phyloP scores from a whole-genome alignment of 495 filamentous ascomycete species.

The Talaromyces trachyspermus region DNA sequence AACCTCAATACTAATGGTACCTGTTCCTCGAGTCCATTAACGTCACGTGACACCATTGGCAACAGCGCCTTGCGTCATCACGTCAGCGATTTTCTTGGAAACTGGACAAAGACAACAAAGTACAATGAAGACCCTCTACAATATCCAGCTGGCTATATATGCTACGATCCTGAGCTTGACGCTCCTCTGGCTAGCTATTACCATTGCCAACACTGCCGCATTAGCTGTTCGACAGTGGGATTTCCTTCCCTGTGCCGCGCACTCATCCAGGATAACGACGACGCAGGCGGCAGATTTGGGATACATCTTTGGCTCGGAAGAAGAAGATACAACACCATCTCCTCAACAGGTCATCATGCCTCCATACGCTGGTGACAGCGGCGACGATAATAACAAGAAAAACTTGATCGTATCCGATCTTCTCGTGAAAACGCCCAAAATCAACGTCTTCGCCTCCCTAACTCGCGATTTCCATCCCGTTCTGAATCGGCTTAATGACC shows the following conservation, averaged over 20 bases:
- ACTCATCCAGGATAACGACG: neutral
- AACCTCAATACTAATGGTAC: too few relatives aligned
- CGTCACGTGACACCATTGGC: too few relatives aligned
- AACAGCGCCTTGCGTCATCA: too few relatives aligned
- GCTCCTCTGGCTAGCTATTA: neutral
- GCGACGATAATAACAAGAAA: constrained; percentile 12
- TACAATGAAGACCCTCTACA: constrained; percentile 7
- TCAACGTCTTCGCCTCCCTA: constrained; percentile 85
- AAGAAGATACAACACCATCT: too few relatives aligned
- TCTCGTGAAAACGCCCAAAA: constrained; percentile 68
- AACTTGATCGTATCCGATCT: constrained; percentile 71
- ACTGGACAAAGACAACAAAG: neutral
- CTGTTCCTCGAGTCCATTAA: too few relatives aligned
- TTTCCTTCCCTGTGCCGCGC: neutral
- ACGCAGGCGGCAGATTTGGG: neutral
- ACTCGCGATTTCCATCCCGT: constrained; percentile 73
- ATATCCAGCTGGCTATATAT: constrained; percentile 5
- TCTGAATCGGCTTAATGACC: constrained; percentile 61
- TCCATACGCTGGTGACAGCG: constrained; percentile 15
- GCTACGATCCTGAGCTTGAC: constrained; percentile 3
- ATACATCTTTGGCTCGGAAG: constrained; percentile 17
- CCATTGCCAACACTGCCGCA: constrained; percentile 4
- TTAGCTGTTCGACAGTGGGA: constrained; percentile 1
- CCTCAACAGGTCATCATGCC: constrained; percentile 31
- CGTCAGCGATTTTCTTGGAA: too few relatives aligned